Conservation (phyloP, 2,329 filamentous ascomycete genomes). For the Ceratocystis cubensis region DNA sequence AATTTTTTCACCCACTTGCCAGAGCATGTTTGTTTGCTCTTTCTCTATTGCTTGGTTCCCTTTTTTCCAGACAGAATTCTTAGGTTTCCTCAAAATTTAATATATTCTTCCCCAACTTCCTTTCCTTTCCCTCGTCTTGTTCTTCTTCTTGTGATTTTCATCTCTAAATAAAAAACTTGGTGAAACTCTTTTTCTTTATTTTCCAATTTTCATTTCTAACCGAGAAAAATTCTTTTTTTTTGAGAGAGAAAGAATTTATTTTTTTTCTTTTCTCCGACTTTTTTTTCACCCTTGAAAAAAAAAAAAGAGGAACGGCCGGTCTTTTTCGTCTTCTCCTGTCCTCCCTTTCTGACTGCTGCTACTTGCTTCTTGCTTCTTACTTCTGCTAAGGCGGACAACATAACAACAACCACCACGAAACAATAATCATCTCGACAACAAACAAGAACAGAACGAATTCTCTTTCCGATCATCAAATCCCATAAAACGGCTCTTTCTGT, state of each 20-base stretch:
- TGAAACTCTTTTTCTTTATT: slow-evolving; percentile 8
- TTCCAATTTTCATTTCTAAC: slow-evolving; percentile 10
- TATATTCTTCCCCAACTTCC: neutral
- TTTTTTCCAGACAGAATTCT: neutral
- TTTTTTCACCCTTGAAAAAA: slow-evolving; percentile 12
- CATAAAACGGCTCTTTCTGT: neutral
- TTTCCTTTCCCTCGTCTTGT: neutral
- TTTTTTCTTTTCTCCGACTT: slow-evolving; percentile 9
- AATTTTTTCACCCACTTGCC: neutral
- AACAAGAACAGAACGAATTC: no score
- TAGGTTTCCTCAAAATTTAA: neutral
- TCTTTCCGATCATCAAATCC: neutral
- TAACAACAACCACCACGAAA: neutral
- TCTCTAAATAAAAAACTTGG: neutral
- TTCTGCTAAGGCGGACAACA: neutral
- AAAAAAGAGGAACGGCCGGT: neutral
- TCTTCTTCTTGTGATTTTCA: neutral
- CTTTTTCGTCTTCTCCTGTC: neutral
- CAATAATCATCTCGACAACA: neutral
- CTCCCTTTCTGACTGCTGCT: neutral
- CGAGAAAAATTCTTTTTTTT: neutral
- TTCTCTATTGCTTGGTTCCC: neutral
- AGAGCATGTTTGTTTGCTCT: neutral
- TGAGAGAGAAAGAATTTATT: neutral
- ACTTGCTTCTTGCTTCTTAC: no score